Conservation (phyloP, 2,329 filamentous ascomycete genomes). For the Macrophomina tecta region DNA sequence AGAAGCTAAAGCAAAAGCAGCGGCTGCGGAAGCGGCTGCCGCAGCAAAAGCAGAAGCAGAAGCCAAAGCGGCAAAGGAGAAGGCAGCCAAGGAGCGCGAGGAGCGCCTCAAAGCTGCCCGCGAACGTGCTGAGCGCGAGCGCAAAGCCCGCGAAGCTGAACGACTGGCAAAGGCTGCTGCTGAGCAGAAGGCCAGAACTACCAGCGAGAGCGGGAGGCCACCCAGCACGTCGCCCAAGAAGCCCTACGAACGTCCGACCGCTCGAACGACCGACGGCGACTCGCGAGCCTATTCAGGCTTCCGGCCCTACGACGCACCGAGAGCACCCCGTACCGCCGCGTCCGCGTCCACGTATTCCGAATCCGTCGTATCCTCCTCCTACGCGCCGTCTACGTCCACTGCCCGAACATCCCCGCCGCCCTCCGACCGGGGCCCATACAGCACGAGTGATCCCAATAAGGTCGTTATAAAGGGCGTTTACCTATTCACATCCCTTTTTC, state of each 20-base stretch:
- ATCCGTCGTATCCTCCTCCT: slow-evolving; percentile 64
- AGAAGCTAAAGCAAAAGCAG: slow-evolving; percentile 32
- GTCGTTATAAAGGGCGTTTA: slow-evolving; percentile 95
- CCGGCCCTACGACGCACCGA: slow-evolving; percentile 76
- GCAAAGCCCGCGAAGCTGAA: slow-evolving; percentile 45
- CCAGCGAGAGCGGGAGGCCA: slow-evolving; percentile 29
- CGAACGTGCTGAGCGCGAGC: slow-evolving; percentile 47
- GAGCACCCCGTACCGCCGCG: slow-evolving; percentile 62
- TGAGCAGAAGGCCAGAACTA: slow-evolving; percentile 29
- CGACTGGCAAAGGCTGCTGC: slow-evolving; percentile 32
- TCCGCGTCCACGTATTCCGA: slow-evolving; percentile 71
- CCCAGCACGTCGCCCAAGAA: slow-evolving; percentile 45
- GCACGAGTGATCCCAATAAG: slow-evolving; percentile 91
- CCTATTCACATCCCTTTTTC: slow-evolving; percentile 86
- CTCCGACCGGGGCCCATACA: slow-evolving; percentile 77
- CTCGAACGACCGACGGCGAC: slow-evolving; percentile 67
- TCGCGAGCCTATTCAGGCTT: slow-evolving; percentile 64
- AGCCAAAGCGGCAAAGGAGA: slow-evolving; percentile 37
- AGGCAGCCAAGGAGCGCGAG: slow-evolving; percentile 35
- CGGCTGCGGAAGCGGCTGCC: slow-evolving; percentile 37
- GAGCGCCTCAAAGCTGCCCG: slow-evolving; percentile 45
- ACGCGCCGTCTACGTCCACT: slow-evolving; percentile 83
- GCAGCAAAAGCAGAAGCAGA: slow-evolving; percentile 45
- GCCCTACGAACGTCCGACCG: slow-evolving; percentile 56
- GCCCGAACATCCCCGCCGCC: slow-evolving; percentile 82